Base-by-base conservation (phyloP, 2,329 filamentous ascomycete genomes). In the Fusarium penzigii region DNA sequence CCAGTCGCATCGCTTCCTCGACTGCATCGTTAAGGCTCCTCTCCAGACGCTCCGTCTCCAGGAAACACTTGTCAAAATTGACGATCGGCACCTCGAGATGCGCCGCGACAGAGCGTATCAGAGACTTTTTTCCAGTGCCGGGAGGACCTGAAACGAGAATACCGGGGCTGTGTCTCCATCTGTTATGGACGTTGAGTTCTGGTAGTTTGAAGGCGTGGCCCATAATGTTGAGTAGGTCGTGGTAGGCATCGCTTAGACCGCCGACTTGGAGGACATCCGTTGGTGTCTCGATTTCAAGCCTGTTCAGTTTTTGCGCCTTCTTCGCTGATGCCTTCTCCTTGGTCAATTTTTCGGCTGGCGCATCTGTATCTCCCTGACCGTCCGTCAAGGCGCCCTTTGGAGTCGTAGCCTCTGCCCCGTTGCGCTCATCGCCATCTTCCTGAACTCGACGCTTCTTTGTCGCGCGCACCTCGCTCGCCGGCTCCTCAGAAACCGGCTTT, bases 1-100 rank as follows among this genome's bases (percentile, higher is more conserved):
- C 92, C 38, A 92, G 80, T 49, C 84, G 82, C 68, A 90, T 90
- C 0, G 94, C 94, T 65, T 94, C 90, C 12, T 97, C 92, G 2
- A 76, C 58, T 2, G 72, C 73, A 17, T 77, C 75, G 3, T 63
- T 62, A 0, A 77, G 52, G 34, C 68, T 72, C 60, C 68, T 75
- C 36, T 71, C 71, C 50, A 74, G 57, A 29, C 72, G 71, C 40
- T 77, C 74, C 0, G 63, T 62, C n/a, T 75, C 72, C 2, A 65
- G 55, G 2, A 77, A 67, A 16, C 71, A 74, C 3, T 59, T 61
- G 0, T 62, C 65, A 1, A 76, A 59, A 2, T 86, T 83, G 46
- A 95, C 82, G 53, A 93, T 88, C 0, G 89, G 88, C 1, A 93
- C 84, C 1, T 84, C 85, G 14, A 91, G 75, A 55, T 85, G 82